Evolutionary conservation across 140 eudicot species (phyloP).

Genomic region (Bidens hawaiensis): DNA sequence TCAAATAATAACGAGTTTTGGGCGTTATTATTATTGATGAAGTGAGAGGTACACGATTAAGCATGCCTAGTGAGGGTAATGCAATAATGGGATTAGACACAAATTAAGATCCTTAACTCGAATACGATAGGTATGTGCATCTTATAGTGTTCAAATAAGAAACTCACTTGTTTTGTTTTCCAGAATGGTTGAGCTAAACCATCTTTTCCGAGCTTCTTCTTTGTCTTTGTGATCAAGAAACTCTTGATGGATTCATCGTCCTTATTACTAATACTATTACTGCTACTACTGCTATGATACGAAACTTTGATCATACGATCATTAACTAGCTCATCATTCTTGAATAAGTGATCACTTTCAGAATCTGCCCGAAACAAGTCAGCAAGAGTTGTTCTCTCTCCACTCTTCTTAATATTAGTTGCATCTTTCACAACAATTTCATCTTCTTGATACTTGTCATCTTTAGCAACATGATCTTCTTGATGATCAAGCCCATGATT

Average conservation of each 20-base stretch:
- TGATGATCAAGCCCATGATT: slow-evolving; percentile 30
- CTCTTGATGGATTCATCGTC: slow-evolving; percentile 8
- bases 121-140: not conserved
- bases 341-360: slow-evolving; percentile 11
- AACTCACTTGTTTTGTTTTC: slow-evolving; percentile 44
- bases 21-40: no score
- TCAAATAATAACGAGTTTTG: no score
- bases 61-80: no score
- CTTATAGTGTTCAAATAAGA: not conserved
- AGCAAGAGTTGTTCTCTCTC: slow-evolving; percentile 54
- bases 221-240: slow-evolving; percentile 26
- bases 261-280: not conserved
- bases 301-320: slow-evolving; percentile 17
- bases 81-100: not conserved
- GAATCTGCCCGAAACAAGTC: slow-evolving; percentile 55
- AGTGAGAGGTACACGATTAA: no score
- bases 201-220: slow-evolving; percentile 20
- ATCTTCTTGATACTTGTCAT: slow-evolving; percentile 5
- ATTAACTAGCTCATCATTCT: not conserved
- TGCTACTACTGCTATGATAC: not conserved
- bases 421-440: slow-evolving; percentile 1
- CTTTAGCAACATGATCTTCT: slow-evolving; percentile 15
- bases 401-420: slow-evolving; percentile 10
- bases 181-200: slow-evolving; percentile 31
- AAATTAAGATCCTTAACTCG: not conserved